phyloP scores from a whole-genome alignment of 495 filamentous ascomycete genomes.

The Cudoniella acicularis region DNA sequence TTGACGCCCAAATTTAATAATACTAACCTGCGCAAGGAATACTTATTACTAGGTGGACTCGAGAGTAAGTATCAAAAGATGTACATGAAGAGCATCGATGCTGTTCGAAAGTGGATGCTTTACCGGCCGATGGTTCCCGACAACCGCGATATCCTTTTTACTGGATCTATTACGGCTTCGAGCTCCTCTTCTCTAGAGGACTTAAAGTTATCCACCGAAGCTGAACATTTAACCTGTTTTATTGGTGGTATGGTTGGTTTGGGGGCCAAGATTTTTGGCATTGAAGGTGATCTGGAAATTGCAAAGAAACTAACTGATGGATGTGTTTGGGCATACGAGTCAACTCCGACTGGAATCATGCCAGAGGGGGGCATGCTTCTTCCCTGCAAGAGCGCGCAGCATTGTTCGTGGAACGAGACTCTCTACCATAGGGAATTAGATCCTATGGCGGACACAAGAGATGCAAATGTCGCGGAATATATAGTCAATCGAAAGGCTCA shows the following conservation, averaged over 20 bases:
- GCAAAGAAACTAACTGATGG: conserved; percentile 83
- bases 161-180: conserved; percentile 42
- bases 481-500: conserved; percentile 22
- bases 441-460: conserved; percentile 35
- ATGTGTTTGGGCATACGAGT: conserved; percentile 90
- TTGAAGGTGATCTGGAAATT: conserved; percentile 75
- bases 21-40: conserved; percentile 36
- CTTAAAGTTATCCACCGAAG: conserved; percentile 51
- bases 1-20: background rate
- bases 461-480: conserved; percentile 38
- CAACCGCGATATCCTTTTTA: conserved; percentile 73
- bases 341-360: conserved; percentile 82
- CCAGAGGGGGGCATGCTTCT: conserved; percentile 68
- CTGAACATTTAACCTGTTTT: conserved; percentile 83
- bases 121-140: conserved; percentile 81
- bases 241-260: conserved; percentile 91
- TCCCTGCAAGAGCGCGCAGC: conserved; percentile 59
- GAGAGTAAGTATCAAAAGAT: conserved; percentile 77
- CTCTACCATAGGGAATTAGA: conserved; percentile 57
- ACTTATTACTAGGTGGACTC: conserved; percentile 74
- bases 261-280: conserved; percentile 79
- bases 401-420: conserved; percentile 77
- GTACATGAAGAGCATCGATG: conserved; percentile 70
- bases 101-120: conserved; percentile 70
- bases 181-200: conserved; percentile 35